Evolutionary conservation across 257 asterid species (phyloP), one percentile per base, ranked within the genome.

Genomic region (Mitragyna speciosa): DNA sequence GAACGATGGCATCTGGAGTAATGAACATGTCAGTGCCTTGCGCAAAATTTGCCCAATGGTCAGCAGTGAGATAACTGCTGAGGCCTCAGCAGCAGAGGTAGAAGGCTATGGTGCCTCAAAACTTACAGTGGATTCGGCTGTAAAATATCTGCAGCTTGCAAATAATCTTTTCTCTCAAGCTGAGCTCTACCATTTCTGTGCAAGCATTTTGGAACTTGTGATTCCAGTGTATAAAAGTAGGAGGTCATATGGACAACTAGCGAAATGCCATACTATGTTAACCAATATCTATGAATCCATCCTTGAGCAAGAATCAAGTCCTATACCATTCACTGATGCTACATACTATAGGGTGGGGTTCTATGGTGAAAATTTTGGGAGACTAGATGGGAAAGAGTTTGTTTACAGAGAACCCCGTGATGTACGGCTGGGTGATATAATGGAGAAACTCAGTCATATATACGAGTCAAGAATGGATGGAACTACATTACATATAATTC

Each of bases 401-500:
- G 97, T 96, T 2, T 96, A 94, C 81, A 87, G 99, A 83, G 99
- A 94, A 88, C 90, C 98, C 69, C 97, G 99, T 48, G 99, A 96
- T 83, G 99, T 96, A 31, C 86, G 99, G 85, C 78, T 96, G 81
- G 99, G 99, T 26, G 99, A 96, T 80, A 92, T 96, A 85, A 96
- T 96, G 99, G 99, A 94, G 89, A 96, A 96, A 82, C 97, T 96
- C n/a, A 96, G 99, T 86, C 99, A 92, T 80, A 94, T 96, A 82
- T 96, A 96, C 0, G 98, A 96, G 88, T 91, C 97, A 31, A 90
- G 95, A 84, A 91, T 91, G 97, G 93, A 88, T 68, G 95, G 97
- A 51, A 88, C 98, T 22, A 94, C 99, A 19, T 84, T 96, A 84
- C 99, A 96, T 48, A 83, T 96, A 73, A 96, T 96, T 86, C 99